These are phyloP conservation scores for Lotmaria passim DNA, from an alignment of 208 protist species.

Conservation along the genomic window DNA sequence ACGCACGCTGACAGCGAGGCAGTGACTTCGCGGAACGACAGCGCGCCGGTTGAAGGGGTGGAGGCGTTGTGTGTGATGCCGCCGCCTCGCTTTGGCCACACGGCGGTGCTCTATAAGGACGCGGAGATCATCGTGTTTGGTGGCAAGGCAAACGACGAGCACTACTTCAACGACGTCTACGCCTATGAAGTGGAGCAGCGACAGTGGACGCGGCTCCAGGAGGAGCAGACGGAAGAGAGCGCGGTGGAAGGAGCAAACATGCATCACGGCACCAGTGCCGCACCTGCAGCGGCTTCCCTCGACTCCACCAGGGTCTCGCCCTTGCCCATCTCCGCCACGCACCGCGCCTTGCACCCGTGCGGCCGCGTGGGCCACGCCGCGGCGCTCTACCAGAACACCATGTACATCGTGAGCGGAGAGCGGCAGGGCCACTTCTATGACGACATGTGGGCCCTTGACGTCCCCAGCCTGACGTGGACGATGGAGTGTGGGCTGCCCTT, in stretches of 20 bases:
- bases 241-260: not conserved
- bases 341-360: conserved; percentile 15
- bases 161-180: conserved; percentile 53
- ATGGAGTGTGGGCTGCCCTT: conserved; percentile 40
- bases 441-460: conserved; percentile 53
- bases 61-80: conserved; percentile 18
- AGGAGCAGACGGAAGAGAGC: not conserved
- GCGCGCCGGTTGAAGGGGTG: not conserved
- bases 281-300: not conserved
- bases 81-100: conserved; percentile 67
- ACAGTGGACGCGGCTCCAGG: conserved; percentile 28
- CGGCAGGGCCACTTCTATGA: conserved; percentile 33
- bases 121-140: conserved; percentile 65
- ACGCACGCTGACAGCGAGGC: not conserved
- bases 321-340: not conserved
- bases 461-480: conserved; percentile 29
- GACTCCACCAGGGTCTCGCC: not conserved
- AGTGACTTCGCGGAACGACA: too few relatives aligned
- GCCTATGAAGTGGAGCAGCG: conserved; percentile 38
- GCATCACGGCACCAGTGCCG: not conserved
- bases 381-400: conserved; percentile 34
- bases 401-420: conserved; percentile 58
- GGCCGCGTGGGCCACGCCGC: conserved; percentile 54
- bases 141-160: conserved; percentile 36
- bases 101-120: conserved; percentile 50